Evolutionary conservation across 305 asterid genomes (phyloP), one percentile per base, ranked within the genome.

Genomic region (Euphrasia arctica): DNA sequence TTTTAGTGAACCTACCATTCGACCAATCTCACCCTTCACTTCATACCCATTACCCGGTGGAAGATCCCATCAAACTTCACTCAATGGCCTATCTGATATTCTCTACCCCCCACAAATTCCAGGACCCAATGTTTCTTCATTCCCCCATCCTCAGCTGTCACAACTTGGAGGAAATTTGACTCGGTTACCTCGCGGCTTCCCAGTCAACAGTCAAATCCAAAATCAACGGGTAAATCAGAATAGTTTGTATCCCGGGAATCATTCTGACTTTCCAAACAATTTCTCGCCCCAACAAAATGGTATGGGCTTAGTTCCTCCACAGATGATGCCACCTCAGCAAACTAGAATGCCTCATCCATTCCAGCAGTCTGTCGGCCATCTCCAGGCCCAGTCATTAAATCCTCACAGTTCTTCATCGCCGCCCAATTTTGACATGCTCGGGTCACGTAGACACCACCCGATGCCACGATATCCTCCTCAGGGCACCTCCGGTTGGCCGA

Each of bases 11-110:
- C 2, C 27, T 25, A 86, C 91, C 32, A 68, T 77, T 57, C 84
- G 84, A 25, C 27, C 27, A 43, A 83, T 83, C 65, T 74, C 80
- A 32, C 57, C 89, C 41, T 85, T 85, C 78, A 78, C 88, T 74
- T 81, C 89, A 5, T 80, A 74, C 68, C 95, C 94, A 62, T 83
- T 80, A 34, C 79, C 80, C 39, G 88, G 79, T 70, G 84, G 82
- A 52, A 75, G 80, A 65, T 72, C 87, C 54, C 85, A 74, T 36
- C 89, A 83, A 70, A 86, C 79, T 71, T 82, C 85, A 42, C 80
- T 86, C 63, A 79, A 63, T 68, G 73, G 68, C 72, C 84, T 69
- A 55, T 68, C 75, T 63, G 75, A 77, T 69, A 68, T 70, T 68
- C 75, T 77, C 25, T 74, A 81, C 68, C 85, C 67, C 59, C 78